Base-by-base conservation (phyloP, 208 protist genomes). In the Leishmania gerbilli region DNA sequence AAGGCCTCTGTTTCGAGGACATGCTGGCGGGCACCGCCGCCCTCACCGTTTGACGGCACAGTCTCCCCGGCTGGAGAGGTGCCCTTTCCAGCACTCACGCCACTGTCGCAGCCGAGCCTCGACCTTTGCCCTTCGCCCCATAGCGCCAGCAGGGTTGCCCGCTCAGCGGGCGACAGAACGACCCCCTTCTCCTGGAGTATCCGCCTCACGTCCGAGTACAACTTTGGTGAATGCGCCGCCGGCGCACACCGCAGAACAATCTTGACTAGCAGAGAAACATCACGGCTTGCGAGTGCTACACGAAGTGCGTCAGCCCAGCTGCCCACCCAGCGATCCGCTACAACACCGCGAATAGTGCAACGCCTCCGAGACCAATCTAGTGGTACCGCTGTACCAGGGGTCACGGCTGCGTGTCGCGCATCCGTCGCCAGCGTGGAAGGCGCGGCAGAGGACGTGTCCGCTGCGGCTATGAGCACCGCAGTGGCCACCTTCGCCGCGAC, bases 271-370 rank as follows among this genome's bases (percentile, higher is more conserved):
- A 96, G 71, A 17, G 68, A 40, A 15, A 87, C 83, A 31, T 87
- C 74, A 31, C 76, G 77, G 77, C 85, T 90, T 13, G 88, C 87
- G 7, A 92, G 56, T 9, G 90, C 91, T 0, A 95, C 85, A 62
- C 58, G 85, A 53, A 96, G 85, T 17, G 93, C 93, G 45, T 84
- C 81, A 45, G 93, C 82, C 93, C 93, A 96, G 72, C 86, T 88
- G 37, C 88, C 88, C 21, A 76, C 64, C 91, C 93, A 96, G 15
- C 93, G 93, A 82, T 93, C 89, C 19, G 42, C 34, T 24, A 95
- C 71, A 19, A 96, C 76, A 13, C 77, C 71, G 11, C 40, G 81
- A 27, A 94, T 64, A 1, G 81, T 60, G 17, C 34, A 27, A 69
- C 91, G 90, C 40, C 82, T 81, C 31, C 78, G 65, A 31, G 58